Percentiles rank a stretch among this genome's conserved stretches.
Evolutionary conservation across 257 asterid species (phyloP).

Genomic region (Datura wrightii): DNA sequence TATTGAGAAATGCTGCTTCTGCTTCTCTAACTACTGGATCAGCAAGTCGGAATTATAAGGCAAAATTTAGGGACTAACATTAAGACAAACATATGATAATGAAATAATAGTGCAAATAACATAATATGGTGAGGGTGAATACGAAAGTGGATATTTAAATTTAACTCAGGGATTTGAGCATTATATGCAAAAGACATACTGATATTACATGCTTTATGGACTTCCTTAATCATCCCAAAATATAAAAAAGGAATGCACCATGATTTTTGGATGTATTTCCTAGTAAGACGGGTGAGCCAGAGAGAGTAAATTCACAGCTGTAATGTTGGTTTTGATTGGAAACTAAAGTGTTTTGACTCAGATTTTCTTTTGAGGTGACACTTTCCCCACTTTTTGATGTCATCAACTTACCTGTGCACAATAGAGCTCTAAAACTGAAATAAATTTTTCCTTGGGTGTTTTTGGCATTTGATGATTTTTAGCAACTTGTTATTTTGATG

Average conservation of each 20-base stretch:
- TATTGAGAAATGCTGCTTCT: not conserved
- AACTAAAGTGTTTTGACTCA: not conserved
- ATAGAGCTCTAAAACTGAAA: not conserved
- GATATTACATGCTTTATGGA: not conserved
- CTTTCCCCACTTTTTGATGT: not conserved
- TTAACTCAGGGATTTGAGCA: not conserved
- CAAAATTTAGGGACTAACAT: not conserved
- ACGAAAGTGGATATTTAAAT: not conserved
- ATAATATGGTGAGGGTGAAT: not conserved
- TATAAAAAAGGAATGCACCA: not conserved
- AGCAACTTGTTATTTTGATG: not conserved
- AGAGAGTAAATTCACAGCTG: no score
- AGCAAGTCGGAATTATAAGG: not conserved
- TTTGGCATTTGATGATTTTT: not conserved
- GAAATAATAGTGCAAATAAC: constrained; percentile 5
- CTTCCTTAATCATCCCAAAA: not conserved
- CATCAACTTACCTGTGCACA: not conserved
- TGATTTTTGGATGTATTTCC: no score
- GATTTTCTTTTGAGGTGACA: not conserved
- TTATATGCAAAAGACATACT: not conserved
- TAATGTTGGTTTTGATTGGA: not conserved
- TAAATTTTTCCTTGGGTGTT: not conserved
- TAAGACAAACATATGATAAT: not conserved
- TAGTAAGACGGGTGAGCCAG: no score
- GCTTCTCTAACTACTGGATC: constrained; percentile 3